These are phyloP conservation scores for Closterium sp. DNA, from an alignment of 139 green algal genomes.

Conservation along the genomic window DNA sequence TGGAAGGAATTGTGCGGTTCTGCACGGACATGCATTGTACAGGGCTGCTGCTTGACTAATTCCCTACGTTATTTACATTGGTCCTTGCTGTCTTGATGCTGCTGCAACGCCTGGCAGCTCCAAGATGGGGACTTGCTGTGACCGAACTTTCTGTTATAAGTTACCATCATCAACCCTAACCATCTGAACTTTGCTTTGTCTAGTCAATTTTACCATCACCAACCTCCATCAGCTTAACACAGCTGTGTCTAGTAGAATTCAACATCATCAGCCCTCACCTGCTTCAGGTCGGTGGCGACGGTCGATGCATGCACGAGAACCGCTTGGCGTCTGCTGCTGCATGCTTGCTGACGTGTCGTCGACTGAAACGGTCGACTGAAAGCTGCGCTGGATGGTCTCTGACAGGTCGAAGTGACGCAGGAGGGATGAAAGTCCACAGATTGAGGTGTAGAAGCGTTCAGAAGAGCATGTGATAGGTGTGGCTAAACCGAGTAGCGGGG, in stretches of 20 bases:
- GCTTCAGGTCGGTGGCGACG: neutral
- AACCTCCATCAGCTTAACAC: too few relatives aligned
- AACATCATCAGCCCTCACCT: neutral
- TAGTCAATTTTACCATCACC: too few relatives aligned
- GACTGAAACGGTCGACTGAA: neutral
- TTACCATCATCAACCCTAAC: neutral
- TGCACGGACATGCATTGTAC: too few relatives aligned
- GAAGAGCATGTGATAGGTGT: too few relatives aligned
- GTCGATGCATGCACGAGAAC: neutral
- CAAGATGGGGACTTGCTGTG: too few relatives aligned
- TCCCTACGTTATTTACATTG: too few relatives aligned
- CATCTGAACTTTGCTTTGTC: too few relatives aligned
- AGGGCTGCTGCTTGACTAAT: too few relatives aligned
- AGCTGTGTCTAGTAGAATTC: too few relatives aligned
- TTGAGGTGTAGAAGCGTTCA: too few relatives aligned
- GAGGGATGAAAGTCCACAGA: neutral
- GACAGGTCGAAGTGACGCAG: neutral
- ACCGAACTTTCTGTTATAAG: neutral
- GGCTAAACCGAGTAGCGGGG: too few relatives aligned
- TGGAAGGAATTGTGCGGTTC: neutral
- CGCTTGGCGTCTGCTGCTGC: neutral
- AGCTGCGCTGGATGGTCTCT: neutral
- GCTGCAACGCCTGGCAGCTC: too few relatives aligned
- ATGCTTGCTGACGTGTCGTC: neutral
- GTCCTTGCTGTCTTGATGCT: neutral